Evolutionary conservation across 805 yeast species (phyloP).

Genomic region (Maudiozyma serrabonitensis): DNA sequence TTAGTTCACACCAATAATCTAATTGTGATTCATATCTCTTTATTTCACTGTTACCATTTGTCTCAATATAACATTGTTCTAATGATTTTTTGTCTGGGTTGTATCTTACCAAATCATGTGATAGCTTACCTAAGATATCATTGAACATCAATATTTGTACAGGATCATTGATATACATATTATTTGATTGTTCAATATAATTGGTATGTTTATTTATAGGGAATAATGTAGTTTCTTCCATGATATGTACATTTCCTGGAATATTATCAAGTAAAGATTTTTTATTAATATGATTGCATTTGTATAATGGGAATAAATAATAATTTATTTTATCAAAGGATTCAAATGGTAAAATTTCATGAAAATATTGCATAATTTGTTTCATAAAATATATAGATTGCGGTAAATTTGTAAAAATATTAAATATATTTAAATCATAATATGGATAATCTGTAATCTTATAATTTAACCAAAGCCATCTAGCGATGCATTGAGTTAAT

Average conservation of each 20-base stretch:
- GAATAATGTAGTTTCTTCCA: slow-evolving; percentile 11
- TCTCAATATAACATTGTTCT: slow-evolving; percentile 22
- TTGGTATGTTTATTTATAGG: slow-evolving; percentile 5
- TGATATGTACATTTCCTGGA: slow-evolving; percentile 14
- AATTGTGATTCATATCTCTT: slow-evolving; percentile 9
- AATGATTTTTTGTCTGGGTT: slow-evolving; percentile 7
- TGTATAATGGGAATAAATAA: slow-evolving; percentile 24
- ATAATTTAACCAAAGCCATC: slow-evolving; percentile 65
- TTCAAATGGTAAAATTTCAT: slow-evolving; percentile 9
- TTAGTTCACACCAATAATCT: slow-evolving; percentile 20
- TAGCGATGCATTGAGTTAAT: slow-evolving; percentile 40
- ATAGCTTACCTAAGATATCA: slow-evolving; percentile 19
- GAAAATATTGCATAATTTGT: slow-evolving; percentile 14
- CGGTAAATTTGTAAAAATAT: slow-evolving; percentile 21
- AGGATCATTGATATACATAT: slow-evolving; percentile 21
- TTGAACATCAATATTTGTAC: slow-evolving; percentile 22
- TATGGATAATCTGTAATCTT: slow-evolving; percentile 60
- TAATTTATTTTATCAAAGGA: slow-evolving; percentile 20
- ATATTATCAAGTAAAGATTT: slow-evolving; percentile 5
- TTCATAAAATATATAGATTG: slow-evolving; percentile 14
- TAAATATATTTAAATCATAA: slow-evolving; percentile 41
- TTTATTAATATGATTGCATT: slow-evolving; percentile 4
- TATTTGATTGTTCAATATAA: slow-evolving; percentile 1
- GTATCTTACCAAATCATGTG: slow-evolving; percentile 22
- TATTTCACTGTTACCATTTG: slow-evolving; percentile 4